Evolutionary conservation across 225 moss, liverwort and hornwort species (phyloP).

Genomic region (Thuidium tamariscinum): DNA sequence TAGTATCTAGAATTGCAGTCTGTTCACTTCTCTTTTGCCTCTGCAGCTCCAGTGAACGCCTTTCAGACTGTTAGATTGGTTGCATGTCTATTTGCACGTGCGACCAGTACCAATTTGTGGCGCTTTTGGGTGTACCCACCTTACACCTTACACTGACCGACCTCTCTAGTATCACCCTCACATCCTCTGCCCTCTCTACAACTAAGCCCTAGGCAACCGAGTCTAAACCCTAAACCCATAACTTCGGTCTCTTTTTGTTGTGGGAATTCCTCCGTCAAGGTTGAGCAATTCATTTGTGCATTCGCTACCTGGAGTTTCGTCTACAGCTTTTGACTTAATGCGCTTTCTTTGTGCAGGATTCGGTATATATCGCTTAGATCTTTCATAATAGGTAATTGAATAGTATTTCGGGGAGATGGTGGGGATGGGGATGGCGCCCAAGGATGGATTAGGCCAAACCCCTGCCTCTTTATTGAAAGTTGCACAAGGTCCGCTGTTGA

Average conservation of each 20-base stretch:
- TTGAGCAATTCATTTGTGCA: neutral
- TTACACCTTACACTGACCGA: too few relatives aligned
- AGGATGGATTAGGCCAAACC: neutral
- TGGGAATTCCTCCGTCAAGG: neutral
- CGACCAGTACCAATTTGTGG: too few relatives aligned
- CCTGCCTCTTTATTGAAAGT: neutral
- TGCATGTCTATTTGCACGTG: too few relatives aligned
- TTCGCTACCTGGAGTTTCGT: neutral
- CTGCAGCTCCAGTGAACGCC: too few relatives aligned
- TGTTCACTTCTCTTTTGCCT: too few relatives aligned
- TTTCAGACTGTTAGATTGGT: too few relatives aligned
- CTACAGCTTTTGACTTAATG: neutral
- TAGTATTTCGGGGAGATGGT: neutral
- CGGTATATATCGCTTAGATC: too few relatives aligned
- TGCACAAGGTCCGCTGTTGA: conserved; percentile 24
- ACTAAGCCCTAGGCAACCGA: neutral
- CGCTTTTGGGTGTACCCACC: too few relatives aligned
- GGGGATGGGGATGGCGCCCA: neutral
- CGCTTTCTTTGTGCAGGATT: neutral
- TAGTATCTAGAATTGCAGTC: too few relatives aligned
- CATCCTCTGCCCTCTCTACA: too few relatives aligned
- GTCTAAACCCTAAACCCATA: neutral
- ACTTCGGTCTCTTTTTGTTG: neutral
- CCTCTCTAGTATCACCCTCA: neutral
- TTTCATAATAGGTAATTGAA: neutral